Evolutionary conservation across 2,329 filamentous ascomycete genomes (phyloP).

Genomic region (Cercospora sesami): DNA sequence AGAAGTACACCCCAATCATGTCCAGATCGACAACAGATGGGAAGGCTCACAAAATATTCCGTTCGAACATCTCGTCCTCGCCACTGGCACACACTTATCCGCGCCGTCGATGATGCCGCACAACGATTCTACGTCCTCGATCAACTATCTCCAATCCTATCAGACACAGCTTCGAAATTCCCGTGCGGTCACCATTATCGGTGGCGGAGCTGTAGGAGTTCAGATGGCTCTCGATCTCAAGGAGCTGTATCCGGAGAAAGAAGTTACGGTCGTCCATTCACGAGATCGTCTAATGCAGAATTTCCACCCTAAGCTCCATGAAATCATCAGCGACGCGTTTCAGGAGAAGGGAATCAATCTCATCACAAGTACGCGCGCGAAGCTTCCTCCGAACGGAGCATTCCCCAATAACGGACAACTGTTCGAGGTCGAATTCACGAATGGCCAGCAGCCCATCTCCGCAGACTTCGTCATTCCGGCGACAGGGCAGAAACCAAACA

Average conservation of each 20-base stretch:
- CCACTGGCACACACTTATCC: slow-evolving; percentile 24
- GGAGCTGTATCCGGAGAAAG: slow-evolving; percentile 56
- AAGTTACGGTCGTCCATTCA: slow-evolving; percentile 60
- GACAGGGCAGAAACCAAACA: slow-evolving; percentile 61
- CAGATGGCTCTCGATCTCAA: slow-evolving; percentile 63
- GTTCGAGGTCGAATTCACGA: slow-evolving; percentile 46
- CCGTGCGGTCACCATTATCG: slow-evolving; percentile 37
- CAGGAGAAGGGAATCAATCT: slow-evolving; percentile 52
- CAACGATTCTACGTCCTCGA: slow-evolving; percentile 18
- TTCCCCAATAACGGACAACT: slow-evolving; percentile 28
- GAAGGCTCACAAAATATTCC: slow-evolving; percentile 23
- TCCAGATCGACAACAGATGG: slow-evolving; percentile 21
- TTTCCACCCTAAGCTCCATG: slow-evolving; percentile 48
- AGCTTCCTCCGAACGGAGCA: slow-evolving; percentile 28
- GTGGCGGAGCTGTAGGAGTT: slow-evolving; percentile 63
- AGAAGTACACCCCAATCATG: slow-evolving; percentile 20
- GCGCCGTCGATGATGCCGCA: slow-evolving; percentile 27
- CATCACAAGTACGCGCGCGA: slow-evolving; percentile 46
- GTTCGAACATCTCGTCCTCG: slow-evolving; percentile 29
- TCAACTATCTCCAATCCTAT: slow-evolving; percentile 20
- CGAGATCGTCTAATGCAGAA: slow-evolving; percentile 54
- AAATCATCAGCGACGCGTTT: slow-evolving; percentile 45
- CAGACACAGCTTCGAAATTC: slow-evolving; percentile 29
- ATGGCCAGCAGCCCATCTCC: slow-evolving; percentile 45
- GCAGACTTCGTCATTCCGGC: slow-evolving; percentile 61